phyloP scores from a whole-genome alignment of 2,329 filamentous ascomycete species.

The Ascochyta clinopodiicola region DNA sequence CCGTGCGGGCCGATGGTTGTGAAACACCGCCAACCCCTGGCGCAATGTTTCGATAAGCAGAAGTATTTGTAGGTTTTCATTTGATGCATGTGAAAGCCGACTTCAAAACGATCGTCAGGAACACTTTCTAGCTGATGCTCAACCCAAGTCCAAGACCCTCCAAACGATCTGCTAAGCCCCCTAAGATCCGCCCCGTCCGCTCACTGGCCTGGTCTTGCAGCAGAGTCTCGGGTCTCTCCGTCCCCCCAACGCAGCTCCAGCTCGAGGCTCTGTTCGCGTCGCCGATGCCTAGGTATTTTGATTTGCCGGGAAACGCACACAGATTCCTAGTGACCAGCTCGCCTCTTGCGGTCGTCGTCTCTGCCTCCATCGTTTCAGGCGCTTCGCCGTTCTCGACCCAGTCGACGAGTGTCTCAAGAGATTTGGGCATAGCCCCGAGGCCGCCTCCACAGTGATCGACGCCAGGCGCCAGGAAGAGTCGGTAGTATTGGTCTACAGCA shows the following conservation, averaged over 20 bases:
- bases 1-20: conserved; percentile 16
- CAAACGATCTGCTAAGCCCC: conserved; percentile 26
- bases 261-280: conserved; percentile 27
- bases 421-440: conserved; percentile 24
- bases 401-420: conserved; percentile 30
- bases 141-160: conserved; percentile 27
- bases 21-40: conserved; percentile 13
- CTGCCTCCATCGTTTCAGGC: conserved; percentile 33
- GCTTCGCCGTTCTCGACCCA: conserved; percentile 40
- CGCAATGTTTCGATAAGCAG: conserved; percentile 7
- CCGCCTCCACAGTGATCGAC: conserved; percentile 34
- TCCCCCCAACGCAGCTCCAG: conserved; percentile 35
- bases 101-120: background rate
- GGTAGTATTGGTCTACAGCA: conserved; percentile 37
- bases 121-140: conserved; percentile 10
- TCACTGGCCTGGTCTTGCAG: conserved; percentile 9
- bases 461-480: conserved; percentile 41
- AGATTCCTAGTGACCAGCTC: conserved; percentile 29
- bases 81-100: background rate
- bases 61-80: background rate
- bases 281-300: conserved; percentile 24
- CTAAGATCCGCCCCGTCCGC: conserved; percentile 25
- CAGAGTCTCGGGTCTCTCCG: conserved; percentile 15
- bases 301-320: conserved; percentile 29
- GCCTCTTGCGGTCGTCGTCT: conserved; percentile 20